Evolutionary conservation across 306 rosid species (phyloP).

Genomic region (Prinsepia uniflora): DNA sequence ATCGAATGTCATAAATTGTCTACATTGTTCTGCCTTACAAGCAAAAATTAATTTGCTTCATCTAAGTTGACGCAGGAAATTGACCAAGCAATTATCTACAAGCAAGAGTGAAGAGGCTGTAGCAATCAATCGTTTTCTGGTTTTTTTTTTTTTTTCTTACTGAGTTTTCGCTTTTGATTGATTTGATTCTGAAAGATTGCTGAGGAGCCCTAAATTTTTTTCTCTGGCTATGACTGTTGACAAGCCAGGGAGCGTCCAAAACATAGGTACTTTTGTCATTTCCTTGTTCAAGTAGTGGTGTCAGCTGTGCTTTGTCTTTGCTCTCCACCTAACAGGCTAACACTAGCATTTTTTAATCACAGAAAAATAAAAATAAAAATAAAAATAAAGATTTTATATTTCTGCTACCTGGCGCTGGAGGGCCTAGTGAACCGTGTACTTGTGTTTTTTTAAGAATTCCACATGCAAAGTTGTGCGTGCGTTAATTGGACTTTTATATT

Average conservation of each 20-base stretch:
- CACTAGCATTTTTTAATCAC: neutral
- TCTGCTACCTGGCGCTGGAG: neutral
- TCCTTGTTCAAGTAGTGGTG: neutral
- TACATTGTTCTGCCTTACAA: neutral
- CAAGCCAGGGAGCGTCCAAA: neutral
- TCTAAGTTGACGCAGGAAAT: too few species aligned
- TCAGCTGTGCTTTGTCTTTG: constrained; percentile 18
- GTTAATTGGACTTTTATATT: neutral
- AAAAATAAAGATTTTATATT: neutral
- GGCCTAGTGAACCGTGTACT: neutral
- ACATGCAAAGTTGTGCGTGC: neutral
- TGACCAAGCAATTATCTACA: too few species aligned
- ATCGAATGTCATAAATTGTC: too few species aligned
- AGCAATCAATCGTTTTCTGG: constrained; percentile 9
- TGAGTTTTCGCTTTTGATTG: neutral
- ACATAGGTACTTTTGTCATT: constrained; percentile 5
- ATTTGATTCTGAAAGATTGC: neutral
- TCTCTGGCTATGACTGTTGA: neutral
- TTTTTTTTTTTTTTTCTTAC: neutral
- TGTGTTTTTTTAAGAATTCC: neutral
- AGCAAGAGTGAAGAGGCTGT: too few species aligned
- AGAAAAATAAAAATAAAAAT: neutral
- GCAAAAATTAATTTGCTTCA: too few species aligned
- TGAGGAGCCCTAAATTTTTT: neutral
- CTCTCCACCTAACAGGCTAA: constrained; percentile 8